Evolutionary conservation across 768 basidiomycete species (phyloP).

Genomic region (Chiua virens): DNA sequence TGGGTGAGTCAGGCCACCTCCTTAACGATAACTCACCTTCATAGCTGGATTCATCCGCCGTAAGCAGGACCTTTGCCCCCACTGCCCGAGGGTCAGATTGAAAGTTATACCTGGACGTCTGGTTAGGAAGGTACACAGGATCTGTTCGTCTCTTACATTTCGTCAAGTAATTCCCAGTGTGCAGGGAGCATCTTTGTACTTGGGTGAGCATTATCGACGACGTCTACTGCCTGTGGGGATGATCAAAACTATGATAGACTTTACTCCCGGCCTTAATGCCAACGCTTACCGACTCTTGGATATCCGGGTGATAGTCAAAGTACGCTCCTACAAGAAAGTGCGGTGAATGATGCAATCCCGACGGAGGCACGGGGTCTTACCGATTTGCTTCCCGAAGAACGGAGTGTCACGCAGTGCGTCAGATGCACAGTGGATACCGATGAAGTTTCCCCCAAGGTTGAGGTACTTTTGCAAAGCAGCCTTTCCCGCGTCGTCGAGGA

Average conservation of each 20-base stretch:
- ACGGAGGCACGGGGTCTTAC: constrained; percentile 30
- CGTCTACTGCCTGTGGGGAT: constrained; percentile 50
- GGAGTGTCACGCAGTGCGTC: constrained; percentile 58
- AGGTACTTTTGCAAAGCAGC: constrained; percentile 64
- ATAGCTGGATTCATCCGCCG: constrained; percentile 67
- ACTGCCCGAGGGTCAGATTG: constrained; percentile 64
- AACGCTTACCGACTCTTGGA: constrained; percentile 60
- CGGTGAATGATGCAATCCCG: background rate
- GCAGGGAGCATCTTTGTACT: constrained; percentile 55
- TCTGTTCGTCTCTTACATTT: constrained; percentile 47
- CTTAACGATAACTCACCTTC: constrained; percentile 40
- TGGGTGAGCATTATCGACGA: constrained; percentile 58
- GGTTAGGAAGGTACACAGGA: constrained; percentile 7
- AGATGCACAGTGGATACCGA: constrained; percentile 66
- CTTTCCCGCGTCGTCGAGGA: constrained; percentile 60
- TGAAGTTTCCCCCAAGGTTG: constrained; percentile 67
- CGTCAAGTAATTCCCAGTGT: constrained; percentile 54
- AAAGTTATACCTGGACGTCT: constrained; percentile 60
- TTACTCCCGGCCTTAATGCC: background rate
- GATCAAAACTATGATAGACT: background rate
- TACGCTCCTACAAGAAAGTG: constrained; percentile 45
- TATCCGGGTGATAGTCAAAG: constrained; percentile 68
- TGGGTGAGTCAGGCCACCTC: background rate
- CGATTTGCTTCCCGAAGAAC: constrained; percentile 58
- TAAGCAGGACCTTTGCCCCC: constrained; percentile 62